phyloP scores from a whole-genome alignment of 495 filamentous ascomycete species.

The Daldinia childiae region DNA sequence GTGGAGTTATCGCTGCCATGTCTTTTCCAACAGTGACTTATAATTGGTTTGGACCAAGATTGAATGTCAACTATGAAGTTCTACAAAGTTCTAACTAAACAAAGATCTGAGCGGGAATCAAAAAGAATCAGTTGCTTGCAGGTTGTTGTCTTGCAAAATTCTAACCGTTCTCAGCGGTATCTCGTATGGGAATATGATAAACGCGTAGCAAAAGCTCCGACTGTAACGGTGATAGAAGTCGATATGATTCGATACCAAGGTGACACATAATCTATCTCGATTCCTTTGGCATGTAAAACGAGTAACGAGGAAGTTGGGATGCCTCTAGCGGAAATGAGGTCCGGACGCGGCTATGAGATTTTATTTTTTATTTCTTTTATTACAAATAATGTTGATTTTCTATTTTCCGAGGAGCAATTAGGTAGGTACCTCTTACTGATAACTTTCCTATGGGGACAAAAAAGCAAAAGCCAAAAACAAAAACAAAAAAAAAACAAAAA shows the following conservation, averaged over 20 bases:
- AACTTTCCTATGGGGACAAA: not conserved
- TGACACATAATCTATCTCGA: conserved; percentile 14
- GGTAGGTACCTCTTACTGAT: too few relatives aligned
- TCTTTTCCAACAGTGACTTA: not conserved
- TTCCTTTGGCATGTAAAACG: conserved; percentile 4
- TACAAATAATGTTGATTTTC: not conserved
- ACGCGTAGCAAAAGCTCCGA: conserved; percentile 41
- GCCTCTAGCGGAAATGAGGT: conserved; percentile 15
- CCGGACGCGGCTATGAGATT: not conserved
- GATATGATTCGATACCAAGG: not conserved
- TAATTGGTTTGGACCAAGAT: conserved; percentile 27
- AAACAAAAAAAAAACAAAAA: not conserved
- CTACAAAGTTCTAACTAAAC: conserved; percentile 21
- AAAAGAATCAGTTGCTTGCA: conserved; percentile 12
- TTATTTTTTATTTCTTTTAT: not conserved
- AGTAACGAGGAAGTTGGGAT: not conserved
- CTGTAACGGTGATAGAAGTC: conserved; percentile 2
- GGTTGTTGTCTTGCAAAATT: not conserved
- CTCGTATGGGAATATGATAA: not conserved
- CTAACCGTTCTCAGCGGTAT: not conserved
- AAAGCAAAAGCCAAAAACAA: not conserved
- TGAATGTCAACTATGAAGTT: conserved; percentile 21
- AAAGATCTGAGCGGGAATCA: conserved; percentile 10
- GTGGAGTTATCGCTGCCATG: conserved; percentile 11
- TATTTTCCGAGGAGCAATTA: not conserved